Percentiles rank a stretch among this genome's conserved stretches.
Evolutionary conservation across 1,284 basidiomycete species (phyloP).

Genomic region (Ustilago crameri): DNA sequence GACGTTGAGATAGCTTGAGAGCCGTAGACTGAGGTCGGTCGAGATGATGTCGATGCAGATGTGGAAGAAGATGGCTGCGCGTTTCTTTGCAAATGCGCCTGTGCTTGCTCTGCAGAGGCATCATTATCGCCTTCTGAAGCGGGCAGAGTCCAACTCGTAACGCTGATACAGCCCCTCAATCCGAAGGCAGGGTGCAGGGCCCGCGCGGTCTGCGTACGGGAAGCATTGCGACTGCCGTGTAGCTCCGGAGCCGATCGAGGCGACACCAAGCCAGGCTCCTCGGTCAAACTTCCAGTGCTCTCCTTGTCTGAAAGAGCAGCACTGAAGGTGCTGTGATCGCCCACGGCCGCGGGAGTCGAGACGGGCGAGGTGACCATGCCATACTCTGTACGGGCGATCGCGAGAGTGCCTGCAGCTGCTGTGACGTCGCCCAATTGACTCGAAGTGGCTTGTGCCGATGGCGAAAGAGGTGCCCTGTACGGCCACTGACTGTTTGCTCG

Average conservation of each 20-base stretch:
- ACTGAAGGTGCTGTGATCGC: slow-evolving; percentile 34
- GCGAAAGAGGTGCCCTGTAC: slow-evolving; percentile 19
- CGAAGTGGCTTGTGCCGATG: slow-evolving; percentile 9
- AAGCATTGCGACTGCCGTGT: slow-evolving; percentile 10
- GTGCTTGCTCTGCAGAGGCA: slow-evolving; percentile 3
- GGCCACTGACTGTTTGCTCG: slow-evolving; percentile 20
- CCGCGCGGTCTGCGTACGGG: slow-evolving; percentile 17
- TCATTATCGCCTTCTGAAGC: slow-evolving; percentile 14
- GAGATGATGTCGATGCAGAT: slow-evolving; percentile 38
- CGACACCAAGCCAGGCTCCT: slow-evolving; percentile 37
- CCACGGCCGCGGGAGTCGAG: slow-evolving; percentile 40
- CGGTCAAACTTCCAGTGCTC: slow-evolving; percentile 16
- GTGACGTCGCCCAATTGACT: slow-evolving; percentile 17
- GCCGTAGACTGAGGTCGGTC: slow-evolving; percentile 48
- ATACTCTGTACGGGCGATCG: slow-evolving; percentile 12
- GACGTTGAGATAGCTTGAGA: slow-evolving; percentile 35
- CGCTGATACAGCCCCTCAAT: slow-evolving; percentile 40
- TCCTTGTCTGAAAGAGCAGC: slow-evolving; percentile 34
- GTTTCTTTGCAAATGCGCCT: slow-evolving; percentile 13
- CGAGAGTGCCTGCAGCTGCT: slow-evolving; percentile 5
- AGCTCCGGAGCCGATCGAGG: slow-evolving; percentile 48
- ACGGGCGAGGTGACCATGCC: slow-evolving; percentile 22
- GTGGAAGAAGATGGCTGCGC: slow-evolving; percentile 27
- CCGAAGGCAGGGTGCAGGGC: slow-evolving; percentile 41
- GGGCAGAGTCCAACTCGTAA: slow-evolving; percentile 44